Evolutionary conservation across 345 rosid genomes (phyloP).

Genomic region (Bruguiera parviflora): DNA sequence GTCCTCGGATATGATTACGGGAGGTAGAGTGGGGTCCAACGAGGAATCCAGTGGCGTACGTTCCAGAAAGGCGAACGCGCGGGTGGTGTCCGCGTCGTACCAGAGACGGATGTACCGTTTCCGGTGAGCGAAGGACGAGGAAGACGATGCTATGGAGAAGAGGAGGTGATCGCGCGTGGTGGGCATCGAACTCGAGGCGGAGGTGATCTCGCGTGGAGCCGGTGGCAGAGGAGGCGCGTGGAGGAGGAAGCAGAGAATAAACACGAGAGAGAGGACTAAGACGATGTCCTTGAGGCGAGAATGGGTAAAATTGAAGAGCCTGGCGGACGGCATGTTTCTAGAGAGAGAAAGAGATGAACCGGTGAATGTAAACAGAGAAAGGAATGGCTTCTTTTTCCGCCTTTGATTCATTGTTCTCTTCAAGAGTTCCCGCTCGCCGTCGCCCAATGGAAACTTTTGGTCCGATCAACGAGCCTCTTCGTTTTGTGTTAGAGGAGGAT

Average conservation of each 20-base stretch:
- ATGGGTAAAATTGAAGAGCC: slow-evolving; percentile 19
- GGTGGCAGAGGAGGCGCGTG: slow-evolving; percentile 29
- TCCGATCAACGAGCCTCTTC: too few relatives aligned
- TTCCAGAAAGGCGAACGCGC: slow-evolving; percentile 74
- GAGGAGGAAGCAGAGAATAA: slow-evolving; percentile 48
- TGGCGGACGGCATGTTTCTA: neutral
- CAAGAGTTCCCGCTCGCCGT: neutral
- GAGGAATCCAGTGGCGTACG: slow-evolving; percentile 12
- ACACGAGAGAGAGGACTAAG: slow-evolving; percentile 36
- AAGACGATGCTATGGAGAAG: slow-evolving; percentile 74
- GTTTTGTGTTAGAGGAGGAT: too few relatives aligned
- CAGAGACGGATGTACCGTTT: slow-evolving; percentile 66
- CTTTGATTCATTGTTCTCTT: neutral
- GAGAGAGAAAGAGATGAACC: neutral
- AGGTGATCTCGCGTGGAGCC: slow-evolving; percentile 17
- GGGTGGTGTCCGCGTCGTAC: slow-evolving; percentile 59
- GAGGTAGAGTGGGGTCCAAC: slow-evolving; percentile 50
- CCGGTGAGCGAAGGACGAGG: slow-evolving; percentile 56
- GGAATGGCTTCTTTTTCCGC: neutral
- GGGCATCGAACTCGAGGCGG: slow-evolving; percentile 4
- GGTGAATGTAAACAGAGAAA: neutral
- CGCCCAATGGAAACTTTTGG: neutral
- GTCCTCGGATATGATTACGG: slow-evolving; percentile 48
- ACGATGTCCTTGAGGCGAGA: slow-evolving; percentile 52
- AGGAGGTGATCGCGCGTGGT: slow-evolving; percentile 52